These are phyloP conservation scores for Solanum hybrid DNA, from an alignment of 305 asterid genomes.

Conservation along the genomic window DNA sequence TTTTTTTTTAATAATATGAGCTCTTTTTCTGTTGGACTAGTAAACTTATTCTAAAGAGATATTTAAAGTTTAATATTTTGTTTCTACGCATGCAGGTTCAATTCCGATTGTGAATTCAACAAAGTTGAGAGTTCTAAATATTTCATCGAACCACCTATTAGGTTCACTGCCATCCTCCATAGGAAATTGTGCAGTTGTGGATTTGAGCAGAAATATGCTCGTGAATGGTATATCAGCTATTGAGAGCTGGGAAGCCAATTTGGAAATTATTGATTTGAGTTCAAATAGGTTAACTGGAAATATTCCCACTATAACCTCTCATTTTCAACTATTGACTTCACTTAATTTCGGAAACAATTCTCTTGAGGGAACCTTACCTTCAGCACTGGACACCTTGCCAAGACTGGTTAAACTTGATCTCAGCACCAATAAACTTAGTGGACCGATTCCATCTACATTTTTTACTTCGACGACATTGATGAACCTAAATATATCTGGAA, in stretches of 20 bases:
- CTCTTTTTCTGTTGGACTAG: not conserved
- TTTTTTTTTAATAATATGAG: not conserved
- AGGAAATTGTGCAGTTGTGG: conserved; percentile 57
- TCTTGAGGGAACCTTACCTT: conserved; percentile 53
- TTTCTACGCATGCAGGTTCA: conserved; percentile 38
- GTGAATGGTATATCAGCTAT: conserved; percentile 45
- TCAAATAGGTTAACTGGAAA: conserved; percentile 65
- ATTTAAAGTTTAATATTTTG: not conserved
- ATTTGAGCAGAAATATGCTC: conserved; percentile 66
- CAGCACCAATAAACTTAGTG: conserved; percentile 67
- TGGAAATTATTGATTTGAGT: conserved; percentile 75
- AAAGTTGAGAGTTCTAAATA: conserved; percentile 54
- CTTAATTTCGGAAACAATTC: conserved; percentile 63
- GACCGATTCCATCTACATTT: conserved; percentile 54
- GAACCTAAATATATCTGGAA: conserved; percentile 68
- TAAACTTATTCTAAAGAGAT: not conserved
- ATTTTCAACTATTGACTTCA: conserved; percentile 41
- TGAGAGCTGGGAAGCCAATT: conserved; percentile 45
- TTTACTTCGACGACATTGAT: conserved; percentile 50
- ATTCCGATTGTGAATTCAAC: conserved; percentile 60
- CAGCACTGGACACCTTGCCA: conserved; percentile 31
- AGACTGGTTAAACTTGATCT: conserved; percentile 53
- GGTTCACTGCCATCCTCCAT: conserved; percentile 63
- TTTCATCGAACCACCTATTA: conserved; percentile 64
- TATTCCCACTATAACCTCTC: conserved; percentile 51